Evolutionary conservation across 164 flowering plant genomes (phyloP), one percentile per base, ranked within the genome.

Genomic region (Houttuynia cordata): DNA sequence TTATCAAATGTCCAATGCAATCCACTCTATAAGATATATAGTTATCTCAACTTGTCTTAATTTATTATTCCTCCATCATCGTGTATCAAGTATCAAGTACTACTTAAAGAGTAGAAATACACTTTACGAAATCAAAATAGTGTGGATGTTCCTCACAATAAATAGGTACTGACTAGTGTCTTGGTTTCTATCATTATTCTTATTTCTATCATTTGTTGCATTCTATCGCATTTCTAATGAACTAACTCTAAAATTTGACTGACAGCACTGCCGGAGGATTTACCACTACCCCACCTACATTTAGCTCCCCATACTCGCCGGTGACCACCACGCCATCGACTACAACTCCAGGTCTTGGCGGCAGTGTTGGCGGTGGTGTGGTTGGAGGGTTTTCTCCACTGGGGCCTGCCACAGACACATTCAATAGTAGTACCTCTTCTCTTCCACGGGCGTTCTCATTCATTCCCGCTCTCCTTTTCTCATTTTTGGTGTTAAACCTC

Each of bases 211-310:
- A 14, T 3, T 1, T 42, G 49, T 10, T 1, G 49, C 49, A 14
- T 10, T 10, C 17, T 42, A 10, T 42, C 9, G 49, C 14, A 42
- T 10, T 42, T 10, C 49, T 10, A 42, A 10, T 42, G 4, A 42
- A 10, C 49, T 10, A 42, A 42, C 17, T 42, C 14, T 10, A 42
- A 30, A 8, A 17, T 54, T 54, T 17, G n/a, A 47, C 40, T 59
- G 23, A 50, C 62, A 59, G 62, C 30, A 47, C 53, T 24, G 53
- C 62, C 14, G 62, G 62, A 59, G 62, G 62, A 13, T 2, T 52
- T 3, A 45, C 2, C n/a, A 14, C 62, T 1, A 37, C n/a, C 18
- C 12, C 62, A 10, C 24, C 51, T 1, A 14, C 51, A 12, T 22
- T 22, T 8, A 24, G 50, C 1, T 15, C 25, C 9, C 19, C 25